A percentile compares a stretch with the other conserved stretches of the same genome.
These are phyloP conservation scores for Xylaria sp. DNA, from an alignment of 2,329 filamentous ascomycete genomes.

Conservation along the genomic window DNA sequence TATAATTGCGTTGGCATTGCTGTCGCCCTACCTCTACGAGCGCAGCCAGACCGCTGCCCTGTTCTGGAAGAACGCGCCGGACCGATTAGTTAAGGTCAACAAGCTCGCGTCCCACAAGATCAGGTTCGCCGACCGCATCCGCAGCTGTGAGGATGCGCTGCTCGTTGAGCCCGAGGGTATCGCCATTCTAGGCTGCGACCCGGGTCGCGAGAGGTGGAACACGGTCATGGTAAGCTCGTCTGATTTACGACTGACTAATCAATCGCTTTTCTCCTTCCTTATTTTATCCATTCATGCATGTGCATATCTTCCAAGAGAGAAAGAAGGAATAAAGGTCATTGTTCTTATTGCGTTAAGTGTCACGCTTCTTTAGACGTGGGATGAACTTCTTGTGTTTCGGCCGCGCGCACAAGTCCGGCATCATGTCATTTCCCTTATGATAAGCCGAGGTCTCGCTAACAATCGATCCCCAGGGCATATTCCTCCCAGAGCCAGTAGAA, in stretches of 20 bases:
- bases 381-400: constrained; percentile 21
- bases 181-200: constrained; percentile 54
- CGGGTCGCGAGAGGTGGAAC: constrained; percentile 55
- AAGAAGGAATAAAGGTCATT: neutral
- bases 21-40: constrained; percentile 32
- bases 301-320: neutral
- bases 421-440: constrained; percentile 6
- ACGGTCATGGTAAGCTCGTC: constrained; percentile 53
- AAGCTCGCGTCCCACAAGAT: constrained; percentile 46
- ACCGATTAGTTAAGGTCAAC: constrained; percentile 46
- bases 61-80: constrained; percentile 48
- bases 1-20: constrained; percentile 24
- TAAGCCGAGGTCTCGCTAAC: constrained; percentile 19
- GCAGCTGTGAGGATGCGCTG: constrained; percentile 55
- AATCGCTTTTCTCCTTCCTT: neutral
- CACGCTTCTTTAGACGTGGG: neutral
- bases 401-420: constrained; percentile 14
- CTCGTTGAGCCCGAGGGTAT: constrained; percentile 52
- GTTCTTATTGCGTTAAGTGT: neutral
- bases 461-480: constrained; percentile 43
- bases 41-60: constrained; percentile 29
- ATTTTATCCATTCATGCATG: constrained; percentile 3
- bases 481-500: constrained; percentile 43
- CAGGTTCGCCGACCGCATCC: constrained; percentile 53
- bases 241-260: too few relatives aligned